Conservation (phyloP, 768 basidiomycete genomes). For the Leccinum ochraceum region DNA sequence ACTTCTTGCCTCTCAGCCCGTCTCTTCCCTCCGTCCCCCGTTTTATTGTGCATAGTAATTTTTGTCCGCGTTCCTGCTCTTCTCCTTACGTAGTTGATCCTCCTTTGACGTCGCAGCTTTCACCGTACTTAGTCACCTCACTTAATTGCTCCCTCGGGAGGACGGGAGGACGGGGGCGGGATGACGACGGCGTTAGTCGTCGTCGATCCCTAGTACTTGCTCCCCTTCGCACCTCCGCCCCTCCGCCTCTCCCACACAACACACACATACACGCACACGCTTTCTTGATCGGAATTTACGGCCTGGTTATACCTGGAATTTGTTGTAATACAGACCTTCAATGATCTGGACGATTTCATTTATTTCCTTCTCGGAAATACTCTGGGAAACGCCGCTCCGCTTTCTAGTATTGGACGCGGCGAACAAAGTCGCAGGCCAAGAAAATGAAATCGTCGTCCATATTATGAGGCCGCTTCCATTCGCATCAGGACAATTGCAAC, state of each 20-base stretch:
- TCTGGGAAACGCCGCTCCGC: background rate
- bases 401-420: background rate
- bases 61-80: constrained; percentile 1
- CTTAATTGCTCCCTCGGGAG: constrained; percentile 19
- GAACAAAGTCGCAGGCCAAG: background rate
- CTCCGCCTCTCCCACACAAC: background rate
- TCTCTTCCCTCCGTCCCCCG: background rate
- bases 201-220: background rate
- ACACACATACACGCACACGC: background rate
- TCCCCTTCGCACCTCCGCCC: background rate
- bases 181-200: constrained; percentile 16
- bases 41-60: constrained; percentile 29
- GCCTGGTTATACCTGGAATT: constrained; percentile 36
- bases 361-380: background rate
- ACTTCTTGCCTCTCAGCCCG: constrained; percentile 5
- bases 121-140: constrained; percentile 26
- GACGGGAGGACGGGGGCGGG: background rate
- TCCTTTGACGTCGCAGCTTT: constrained; percentile 15
- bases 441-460: constrained; percentile 13
- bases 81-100: background rate
- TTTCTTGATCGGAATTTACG: constrained; percentile 31
- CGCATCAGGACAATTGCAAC: too few relatives aligned
- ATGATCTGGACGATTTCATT: constrained; percentile 24
- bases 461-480: constrained; percentile 21
- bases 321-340: constrained; percentile 37